A percentile compares a stretch with the other conserved stretches of the same genome.
phyloP scores from a whole-genome alignment of 176 grass and related monocot genomes.

The Zoysia pacifica region DNA sequence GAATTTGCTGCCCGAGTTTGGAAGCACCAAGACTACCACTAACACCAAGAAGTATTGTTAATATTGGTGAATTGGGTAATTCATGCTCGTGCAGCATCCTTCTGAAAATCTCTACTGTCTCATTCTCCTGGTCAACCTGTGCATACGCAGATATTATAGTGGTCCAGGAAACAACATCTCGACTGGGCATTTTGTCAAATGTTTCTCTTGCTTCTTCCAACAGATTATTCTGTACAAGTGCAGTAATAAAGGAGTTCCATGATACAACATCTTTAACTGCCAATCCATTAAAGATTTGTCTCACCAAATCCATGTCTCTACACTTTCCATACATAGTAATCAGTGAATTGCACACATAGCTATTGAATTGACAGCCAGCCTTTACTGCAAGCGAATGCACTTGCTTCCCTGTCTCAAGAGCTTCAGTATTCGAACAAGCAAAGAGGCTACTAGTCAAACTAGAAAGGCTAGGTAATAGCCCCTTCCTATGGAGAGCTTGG shows the following conservation, averaged over 20 bases:
- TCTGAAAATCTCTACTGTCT: constrained; percentile 51
- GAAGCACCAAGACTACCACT: constrained; percentile 40
- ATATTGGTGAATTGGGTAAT: constrained; percentile 52
- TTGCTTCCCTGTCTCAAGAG: constrained; percentile 59
- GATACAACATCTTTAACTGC: constrained; percentile 51
- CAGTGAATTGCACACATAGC: constrained; percentile 63
- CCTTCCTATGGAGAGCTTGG: constrained; percentile 43
- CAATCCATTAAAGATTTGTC: constrained; percentile 50
- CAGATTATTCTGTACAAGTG: constrained; percentile 61
- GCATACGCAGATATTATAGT: constrained; percentile 54
- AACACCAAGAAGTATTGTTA: constrained; percentile 52
- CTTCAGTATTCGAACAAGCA: constrained; percentile 62
- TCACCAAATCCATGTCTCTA: constrained; percentile 48
- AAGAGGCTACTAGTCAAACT: constrained; percentile 66
- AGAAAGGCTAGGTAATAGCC: constrained; percentile 60
- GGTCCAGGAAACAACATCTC: constrained; percentile 55
- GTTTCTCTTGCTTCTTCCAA: constrained; percentile 50
- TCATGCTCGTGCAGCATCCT: constrained; percentile 40
- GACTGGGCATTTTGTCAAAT: constrained; percentile 47
- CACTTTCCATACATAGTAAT: constrained; percentile 72
- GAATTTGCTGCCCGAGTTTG: constrained; percentile 59
- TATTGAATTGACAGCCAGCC: constrained; percentile 47
- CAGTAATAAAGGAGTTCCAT: constrained; percentile 60
- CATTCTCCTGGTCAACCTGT: constrained; percentile 39
- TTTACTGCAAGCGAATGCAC: constrained; percentile 62